Evolutionary conservation across 805 yeast genomes (phyloP).

Genomic region (Blastobotrys peoriensis): DNA sequence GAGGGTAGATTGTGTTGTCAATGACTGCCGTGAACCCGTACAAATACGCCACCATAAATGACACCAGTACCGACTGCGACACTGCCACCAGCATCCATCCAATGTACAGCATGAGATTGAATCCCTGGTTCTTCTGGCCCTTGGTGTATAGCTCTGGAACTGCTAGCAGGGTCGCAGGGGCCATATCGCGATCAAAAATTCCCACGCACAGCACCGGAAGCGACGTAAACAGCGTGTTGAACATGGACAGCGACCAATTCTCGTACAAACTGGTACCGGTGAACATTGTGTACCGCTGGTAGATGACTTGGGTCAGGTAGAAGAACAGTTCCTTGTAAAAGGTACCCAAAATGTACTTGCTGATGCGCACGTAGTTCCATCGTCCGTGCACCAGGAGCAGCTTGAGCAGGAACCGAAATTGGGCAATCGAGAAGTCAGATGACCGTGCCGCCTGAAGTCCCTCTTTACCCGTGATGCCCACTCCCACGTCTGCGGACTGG

Average conservation of each 20-base stretch:
- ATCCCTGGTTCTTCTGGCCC: constrained; percentile 70
- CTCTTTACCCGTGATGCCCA: constrained; percentile 96
- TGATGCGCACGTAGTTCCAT: constrained; percentile 86
- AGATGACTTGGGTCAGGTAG: constrained; percentile 81
- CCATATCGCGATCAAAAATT: constrained; percentile 88
- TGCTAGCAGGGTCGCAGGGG: constrained; percentile 81
- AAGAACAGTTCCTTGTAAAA: constrained; percentile 91
- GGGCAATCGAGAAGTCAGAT: constrained; percentile 92
- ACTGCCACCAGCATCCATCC: constrained; percentile 78
- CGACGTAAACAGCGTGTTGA: constrained; percentile 91
- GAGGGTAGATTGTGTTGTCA: constrained; percentile 76
- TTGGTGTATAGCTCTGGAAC: constrained; percentile 82
- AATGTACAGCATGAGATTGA: constrained; percentile 62
- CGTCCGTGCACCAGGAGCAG: constrained; percentile 89
- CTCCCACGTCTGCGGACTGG: constrained; percentile 95
- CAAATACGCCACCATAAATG: constrained; percentile 57
- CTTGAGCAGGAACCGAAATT: constrained; percentile 78
- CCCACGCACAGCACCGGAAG: constrained; percentile 88
- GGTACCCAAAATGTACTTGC: constrained; percentile 87
- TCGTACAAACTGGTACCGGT: constrained; percentile 93
- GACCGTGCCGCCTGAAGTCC: constrained; percentile 96
- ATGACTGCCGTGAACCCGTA: constrained; percentile 64
- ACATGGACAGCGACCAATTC: constrained; percentile 95
- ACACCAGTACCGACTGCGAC: constrained; percentile 59
- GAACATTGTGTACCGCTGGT: constrained; percentile 78